Conservation (phyloP, 2,329 filamentous ascomycete genomes). For the Hypoxylon sp. region DNA sequence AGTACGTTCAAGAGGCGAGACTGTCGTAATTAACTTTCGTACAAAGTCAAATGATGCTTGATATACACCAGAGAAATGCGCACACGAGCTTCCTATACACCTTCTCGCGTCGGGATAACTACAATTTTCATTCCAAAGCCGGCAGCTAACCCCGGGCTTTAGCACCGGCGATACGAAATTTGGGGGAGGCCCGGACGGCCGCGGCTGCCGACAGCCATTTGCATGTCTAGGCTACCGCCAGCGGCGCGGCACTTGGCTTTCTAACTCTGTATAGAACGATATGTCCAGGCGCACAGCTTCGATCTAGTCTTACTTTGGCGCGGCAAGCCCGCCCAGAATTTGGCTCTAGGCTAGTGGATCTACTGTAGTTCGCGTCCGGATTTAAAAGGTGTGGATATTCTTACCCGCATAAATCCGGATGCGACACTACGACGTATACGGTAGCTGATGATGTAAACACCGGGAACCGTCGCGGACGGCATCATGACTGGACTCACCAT, state of each 20-base stretch:
- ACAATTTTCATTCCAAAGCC: background rate
- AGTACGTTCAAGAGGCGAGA: too few species aligned
- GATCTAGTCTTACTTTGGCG: background rate
- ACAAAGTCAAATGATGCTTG: background rate
- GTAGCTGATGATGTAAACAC: background rate
- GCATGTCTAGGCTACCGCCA: background rate
- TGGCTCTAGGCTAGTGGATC: too few species aligned
- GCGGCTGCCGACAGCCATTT: background rate
- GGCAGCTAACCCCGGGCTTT: background rate
- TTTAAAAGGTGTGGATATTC: conserved; percentile 7
- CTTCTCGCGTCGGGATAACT: background rate
- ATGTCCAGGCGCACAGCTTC: background rate
- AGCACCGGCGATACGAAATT: background rate
- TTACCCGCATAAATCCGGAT: conserved; percentile 14
- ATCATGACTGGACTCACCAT: background rate
- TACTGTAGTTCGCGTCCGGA: conserved; percentile 1
- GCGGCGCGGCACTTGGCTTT: background rate
- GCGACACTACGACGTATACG: background rate
- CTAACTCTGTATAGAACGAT: background rate
- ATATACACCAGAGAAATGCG: background rate
- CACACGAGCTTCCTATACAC: background rate
- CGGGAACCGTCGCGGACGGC: background rate
- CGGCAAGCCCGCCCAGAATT: background rate
- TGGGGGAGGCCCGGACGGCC: background rate
- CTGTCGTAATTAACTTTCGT: too few species aligned